A percentile compares a stretch with the other conserved stretches of the same genome.
phyloP scores from a whole-genome alignment of 345 rosid species.

The Rhodamnia rubescens region DNA sequence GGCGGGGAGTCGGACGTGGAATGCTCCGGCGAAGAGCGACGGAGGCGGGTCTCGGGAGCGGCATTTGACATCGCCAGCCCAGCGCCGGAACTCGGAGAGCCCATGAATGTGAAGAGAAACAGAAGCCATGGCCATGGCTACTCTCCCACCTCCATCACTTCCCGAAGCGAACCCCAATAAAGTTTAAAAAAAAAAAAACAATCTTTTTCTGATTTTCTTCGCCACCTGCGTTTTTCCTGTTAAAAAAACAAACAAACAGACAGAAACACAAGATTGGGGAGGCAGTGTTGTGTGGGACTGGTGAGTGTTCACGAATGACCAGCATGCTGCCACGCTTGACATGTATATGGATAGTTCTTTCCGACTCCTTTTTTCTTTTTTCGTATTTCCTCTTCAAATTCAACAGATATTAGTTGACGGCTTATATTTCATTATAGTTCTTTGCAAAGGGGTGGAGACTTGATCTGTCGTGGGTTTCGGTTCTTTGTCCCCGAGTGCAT shows the following conservation, averaged over 20 bases:
- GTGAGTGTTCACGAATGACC: not conserved
- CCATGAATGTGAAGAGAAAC: not conserved
- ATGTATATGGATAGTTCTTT: not conserved
- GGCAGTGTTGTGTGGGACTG: not conserved
- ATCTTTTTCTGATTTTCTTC: not conserved
- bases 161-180: not conserved
- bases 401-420: too few species aligned
- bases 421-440: too few species aligned
- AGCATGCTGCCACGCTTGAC: not conserved
- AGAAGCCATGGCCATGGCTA: not conserved
- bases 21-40: not conserved
- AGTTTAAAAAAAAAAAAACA: too few species aligned
- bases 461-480: too few species aligned
- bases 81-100: not conserved
- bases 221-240: not conserved
- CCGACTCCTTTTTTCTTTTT: not conserved
- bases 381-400: too few species aligned
- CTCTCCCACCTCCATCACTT: not conserved
- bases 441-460: too few species aligned
- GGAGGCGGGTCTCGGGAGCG: not conserved
- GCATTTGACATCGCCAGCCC: not conserved
- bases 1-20: not conserved
- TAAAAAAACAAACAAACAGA: too few species aligned
- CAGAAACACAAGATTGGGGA: too few species aligned
- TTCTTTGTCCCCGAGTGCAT: too few species aligned